phyloP scores from a whole-genome alignment of 192 early-diverging fungal genomes.

The Anaeromyces robustus region DNA sequence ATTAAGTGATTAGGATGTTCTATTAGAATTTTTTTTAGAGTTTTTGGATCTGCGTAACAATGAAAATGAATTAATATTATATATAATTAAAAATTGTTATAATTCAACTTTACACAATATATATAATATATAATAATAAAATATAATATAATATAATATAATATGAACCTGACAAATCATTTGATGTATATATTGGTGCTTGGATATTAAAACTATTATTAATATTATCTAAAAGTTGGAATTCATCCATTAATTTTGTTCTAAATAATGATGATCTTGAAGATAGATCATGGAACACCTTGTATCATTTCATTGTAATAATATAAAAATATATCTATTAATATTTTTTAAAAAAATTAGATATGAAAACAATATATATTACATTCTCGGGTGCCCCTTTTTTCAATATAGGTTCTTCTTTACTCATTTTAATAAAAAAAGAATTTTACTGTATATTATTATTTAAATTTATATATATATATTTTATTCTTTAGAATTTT shows the following conservation, averaged over 20 bases:
- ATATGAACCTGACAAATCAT: constrained; percentile 9
- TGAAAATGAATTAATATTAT: not conserved
- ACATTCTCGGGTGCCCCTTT: not conserved
- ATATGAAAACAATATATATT: no score
- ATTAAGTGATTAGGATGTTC: constrained; percentile 23
- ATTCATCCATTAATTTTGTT: constrained; percentile 19
- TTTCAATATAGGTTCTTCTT: not conserved
- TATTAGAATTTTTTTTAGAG: constrained; percentile 8
- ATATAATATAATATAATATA: not conserved
- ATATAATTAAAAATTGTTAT: constrained; percentile 1
- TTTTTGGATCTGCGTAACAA: constrained; percentile 2
- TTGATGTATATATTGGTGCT: constrained; percentile 15
- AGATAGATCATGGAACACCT: constrained; percentile 17
- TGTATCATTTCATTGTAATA: not conserved
- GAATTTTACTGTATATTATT: no score
- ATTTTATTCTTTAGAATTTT: no score
- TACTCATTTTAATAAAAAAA: no score
- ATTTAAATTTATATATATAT: no score
- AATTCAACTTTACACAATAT: not conserved
- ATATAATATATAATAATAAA: no score
- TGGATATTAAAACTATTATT: constrained; percentile 7
- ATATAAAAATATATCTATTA: no score
- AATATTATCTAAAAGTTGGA: constrained; percentile 21
- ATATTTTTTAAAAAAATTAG: no score
- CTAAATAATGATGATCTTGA: constrained; percentile 11